phyloP scores from a whole-genome alignment of 1,284 basidiomycete species.

The Pascua guehoae region DNA sequence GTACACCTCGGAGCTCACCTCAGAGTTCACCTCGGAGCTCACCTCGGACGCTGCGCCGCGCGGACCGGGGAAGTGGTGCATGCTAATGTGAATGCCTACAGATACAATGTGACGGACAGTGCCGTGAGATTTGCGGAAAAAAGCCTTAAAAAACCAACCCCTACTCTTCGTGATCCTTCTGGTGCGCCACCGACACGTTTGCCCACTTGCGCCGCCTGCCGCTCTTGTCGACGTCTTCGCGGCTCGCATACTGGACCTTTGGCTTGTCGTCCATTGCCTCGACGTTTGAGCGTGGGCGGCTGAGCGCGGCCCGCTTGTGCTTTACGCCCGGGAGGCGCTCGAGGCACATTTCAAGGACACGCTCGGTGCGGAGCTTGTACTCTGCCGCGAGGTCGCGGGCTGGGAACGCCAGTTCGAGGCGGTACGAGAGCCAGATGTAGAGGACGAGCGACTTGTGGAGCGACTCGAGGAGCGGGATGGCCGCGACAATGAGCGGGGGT shows the following conservation, averaged over 20 bases:
- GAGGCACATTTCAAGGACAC: conserved; percentile 58
- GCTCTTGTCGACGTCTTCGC: not conserved
- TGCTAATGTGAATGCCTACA: not conserved
- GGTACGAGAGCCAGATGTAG: conserved; percentile 83
- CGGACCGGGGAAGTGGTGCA: too few species aligned
- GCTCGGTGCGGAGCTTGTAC: conserved; percentile 66
- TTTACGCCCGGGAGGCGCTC: conserved; percentile 42
- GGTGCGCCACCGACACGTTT: not conserved
- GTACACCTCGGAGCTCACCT: too few species aligned
- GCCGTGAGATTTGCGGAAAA: too few species aligned
- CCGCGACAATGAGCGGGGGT: conserved; percentile 35
- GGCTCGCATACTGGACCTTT: not conserved
- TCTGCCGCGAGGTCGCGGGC: conserved; percentile 56
- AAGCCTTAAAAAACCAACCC: not conserved
- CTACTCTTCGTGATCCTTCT: not conserved
- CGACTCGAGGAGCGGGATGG: conserved; percentile 61
- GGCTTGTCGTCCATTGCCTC: not conserved
- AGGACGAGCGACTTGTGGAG: conserved; percentile 76
- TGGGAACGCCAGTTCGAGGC: conserved; percentile 70
- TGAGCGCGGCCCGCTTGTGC: conserved; percentile 18
- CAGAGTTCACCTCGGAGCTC: too few species aligned
- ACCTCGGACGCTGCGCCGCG: too few species aligned
- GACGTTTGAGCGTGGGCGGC: too few species aligned
- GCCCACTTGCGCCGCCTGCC: not conserved
- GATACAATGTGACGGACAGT: not conserved